A percentile compares a stretch with the other conserved stretches of the same genome.
Evolutionary conservation across 441 rosid genomes (phyloP).

Genomic region (Gossypium laxum): DNA sequence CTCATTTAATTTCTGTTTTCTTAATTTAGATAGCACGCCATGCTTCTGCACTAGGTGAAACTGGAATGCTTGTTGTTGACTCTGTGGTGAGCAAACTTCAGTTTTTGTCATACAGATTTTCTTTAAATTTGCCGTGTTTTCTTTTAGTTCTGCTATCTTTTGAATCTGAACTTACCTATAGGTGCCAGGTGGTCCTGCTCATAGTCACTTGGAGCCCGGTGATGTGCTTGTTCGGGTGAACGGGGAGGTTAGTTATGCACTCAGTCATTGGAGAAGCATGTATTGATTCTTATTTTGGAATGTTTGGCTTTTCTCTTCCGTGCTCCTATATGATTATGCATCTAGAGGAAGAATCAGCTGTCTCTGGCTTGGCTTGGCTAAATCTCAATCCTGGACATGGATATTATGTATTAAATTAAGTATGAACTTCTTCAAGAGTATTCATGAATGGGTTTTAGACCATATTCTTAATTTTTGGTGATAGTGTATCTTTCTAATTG

Average conservation of each 20-base stretch:
- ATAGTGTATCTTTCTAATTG: background rate
- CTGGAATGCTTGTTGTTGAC: conserved; percentile 91
- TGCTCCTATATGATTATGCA: background rate
- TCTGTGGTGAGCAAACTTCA: conserved; percentile 52
- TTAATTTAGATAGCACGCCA: conserved; percentile 59
- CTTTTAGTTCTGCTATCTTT: background rate
- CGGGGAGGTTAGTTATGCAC: conserved; percentile 53
- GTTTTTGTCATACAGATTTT: background rate
- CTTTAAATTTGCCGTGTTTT: conserved; percentile 1
- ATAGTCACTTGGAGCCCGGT: conserved; percentile 73
- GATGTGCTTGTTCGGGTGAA: conserved; percentile 86
- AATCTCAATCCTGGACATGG: background rate
- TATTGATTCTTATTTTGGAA: background rate
- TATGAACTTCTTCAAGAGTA: background rate
- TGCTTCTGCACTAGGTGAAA: conserved; percentile 68
- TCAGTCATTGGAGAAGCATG: background rate
- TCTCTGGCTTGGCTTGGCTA: background rate
- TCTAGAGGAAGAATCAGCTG: background rate
- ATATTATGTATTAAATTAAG: background rate
- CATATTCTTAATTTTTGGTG: background rate
- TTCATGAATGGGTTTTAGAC: background rate
- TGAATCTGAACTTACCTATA: conserved; percentile 23
- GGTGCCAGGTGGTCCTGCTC: conserved; percentile 96
- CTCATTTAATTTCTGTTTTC: conserved; percentile 18
- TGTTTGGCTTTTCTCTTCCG: background rate